Evolutionary conservation across 805 yeast species (phyloP).

Genomic region (Zygosaccharomyces lentus): DNA sequence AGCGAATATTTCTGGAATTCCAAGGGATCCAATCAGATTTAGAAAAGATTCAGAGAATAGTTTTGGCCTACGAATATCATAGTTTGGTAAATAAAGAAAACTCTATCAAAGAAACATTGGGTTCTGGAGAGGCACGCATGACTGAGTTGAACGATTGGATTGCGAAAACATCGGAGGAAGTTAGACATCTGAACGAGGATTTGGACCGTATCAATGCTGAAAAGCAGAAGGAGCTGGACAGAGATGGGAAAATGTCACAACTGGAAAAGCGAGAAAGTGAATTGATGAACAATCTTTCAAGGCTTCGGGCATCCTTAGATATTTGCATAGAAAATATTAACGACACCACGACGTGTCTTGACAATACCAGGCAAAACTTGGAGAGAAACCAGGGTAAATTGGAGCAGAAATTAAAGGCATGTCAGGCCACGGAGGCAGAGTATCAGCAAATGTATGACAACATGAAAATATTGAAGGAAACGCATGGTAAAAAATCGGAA

Average conservation of each 20-base stretch:
- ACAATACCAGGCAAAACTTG: slow-evolving; percentile 33
- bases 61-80: slow-evolving; percentile 71
- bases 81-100: slow-evolving; percentile 39
- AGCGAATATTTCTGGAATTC: slow-evolving; percentile 75
- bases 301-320: slow-evolving; percentile 60
- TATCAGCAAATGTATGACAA: slow-evolving; percentile 42
- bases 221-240: slow-evolving; percentile 53
- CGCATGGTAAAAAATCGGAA: slow-evolving; percentile 63
- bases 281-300: slow-evolving; percentile 58
- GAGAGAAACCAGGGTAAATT: slow-evolving; percentile 35
- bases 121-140: slow-evolving; percentile 40
- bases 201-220: slow-evolving; percentile 48
- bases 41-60: slow-evolving; percentile 68
- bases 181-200: slow-evolving; percentile 56
- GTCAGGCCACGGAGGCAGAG: slow-evolving; percentile 42
- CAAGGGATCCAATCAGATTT: slow-evolving; percentile 79
- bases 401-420: slow-evolving; percentile 37
- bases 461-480: slow-evolving; percentile 45
- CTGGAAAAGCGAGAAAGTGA: slow-evolving; percentile 56
- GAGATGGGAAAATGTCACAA: slow-evolving; percentile 56
- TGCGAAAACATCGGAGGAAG: slow-evolving; percentile 49
- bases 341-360: slow-evolving; percentile 46
- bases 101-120: slow-evolving; percentile 42
- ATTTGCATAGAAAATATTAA: slow-evolving; percentile 52
- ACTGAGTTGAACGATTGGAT: slow-evolving; percentile 42